phyloP scores from a whole-genome alignment of 2,329 filamentous ascomycete species.

The Samsoniella hepiali region DNA sequence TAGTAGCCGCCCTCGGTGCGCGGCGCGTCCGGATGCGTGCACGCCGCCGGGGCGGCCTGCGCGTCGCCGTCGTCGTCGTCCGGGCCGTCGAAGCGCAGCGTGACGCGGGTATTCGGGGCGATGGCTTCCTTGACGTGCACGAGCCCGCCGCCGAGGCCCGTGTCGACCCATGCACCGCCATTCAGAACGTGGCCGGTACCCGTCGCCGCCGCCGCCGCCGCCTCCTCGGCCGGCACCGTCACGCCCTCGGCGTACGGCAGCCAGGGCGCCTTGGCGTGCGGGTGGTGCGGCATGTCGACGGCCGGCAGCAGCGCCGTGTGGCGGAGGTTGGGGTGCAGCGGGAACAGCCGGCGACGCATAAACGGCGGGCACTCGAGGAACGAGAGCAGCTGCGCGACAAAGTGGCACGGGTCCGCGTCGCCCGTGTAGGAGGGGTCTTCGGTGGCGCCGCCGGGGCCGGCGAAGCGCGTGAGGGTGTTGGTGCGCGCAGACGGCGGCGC shows the following conservation, averaged over 20 bases:
- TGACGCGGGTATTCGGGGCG: constrained; percentile 69
- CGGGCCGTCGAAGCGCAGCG: constrained; percentile 60
- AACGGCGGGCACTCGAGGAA: constrained; percentile 85
- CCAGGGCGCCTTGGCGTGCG: constrained; percentile 67
- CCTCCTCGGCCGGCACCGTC: constrained; percentile 39
- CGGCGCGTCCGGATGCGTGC: constrained; percentile 65
- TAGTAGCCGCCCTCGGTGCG: constrained; percentile 77
- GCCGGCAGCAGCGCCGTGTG: constrained; percentile 71
- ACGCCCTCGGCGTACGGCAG: constrained; percentile 78
- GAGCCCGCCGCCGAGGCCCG: constrained; percentile 50
- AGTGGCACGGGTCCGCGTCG: constrained; percentile 73
- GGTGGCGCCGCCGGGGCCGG: neutral
- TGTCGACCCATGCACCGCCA: constrained; percentile 47
- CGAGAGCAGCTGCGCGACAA: constrained; percentile 72
- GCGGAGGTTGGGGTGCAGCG: constrained; percentile 72
- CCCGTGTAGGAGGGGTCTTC: constrained; percentile 55
- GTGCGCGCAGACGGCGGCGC: constrained; percentile 41
- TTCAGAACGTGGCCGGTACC: too few species aligned
- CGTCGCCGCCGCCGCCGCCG: constrained; percentile 20
- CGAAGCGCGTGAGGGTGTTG: constrained; percentile 43
- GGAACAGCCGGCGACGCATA: constrained; percentile 72
- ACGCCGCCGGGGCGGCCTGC: constrained; percentile 37
- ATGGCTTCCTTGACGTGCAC: constrained; percentile 58
- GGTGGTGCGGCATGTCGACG: constrained; percentile 82
- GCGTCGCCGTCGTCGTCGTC: constrained; percentile 25